phyloP scores from a whole-genome alignment of 495 filamentous ascomycete species.

The Neurospora intermedia region DNA sequence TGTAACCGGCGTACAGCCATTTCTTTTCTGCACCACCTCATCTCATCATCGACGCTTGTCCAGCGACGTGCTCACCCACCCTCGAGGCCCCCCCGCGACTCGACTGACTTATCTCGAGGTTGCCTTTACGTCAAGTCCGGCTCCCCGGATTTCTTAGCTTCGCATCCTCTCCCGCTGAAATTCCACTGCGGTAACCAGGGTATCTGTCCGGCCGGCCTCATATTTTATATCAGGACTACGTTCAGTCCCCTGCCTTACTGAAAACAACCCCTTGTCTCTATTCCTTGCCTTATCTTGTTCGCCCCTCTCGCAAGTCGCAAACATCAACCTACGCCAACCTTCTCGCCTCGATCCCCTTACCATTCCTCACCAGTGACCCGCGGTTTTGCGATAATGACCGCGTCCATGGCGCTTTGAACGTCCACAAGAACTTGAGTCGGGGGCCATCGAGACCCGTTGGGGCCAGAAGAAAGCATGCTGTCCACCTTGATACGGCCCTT shows the following conservation, averaged over 20 bases:
- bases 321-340: neutral
- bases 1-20: neutral
- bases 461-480: slow-evolving; percentile 24
- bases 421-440: neutral
- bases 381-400: neutral
- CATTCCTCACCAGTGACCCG: neutral
- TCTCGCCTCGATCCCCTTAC: neutral
- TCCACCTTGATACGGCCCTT: slow-evolving; percentile 33
- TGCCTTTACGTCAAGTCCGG: neutral
- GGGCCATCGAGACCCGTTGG: neutral
- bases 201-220: neutral
- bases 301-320: neutral
- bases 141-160: neutral
- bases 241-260: neutral
- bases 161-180: neutral
- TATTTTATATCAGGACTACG: neutral
- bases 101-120: neutral
- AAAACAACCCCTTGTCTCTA: neutral
- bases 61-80: too few species aligned
- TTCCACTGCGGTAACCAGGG: neutral
- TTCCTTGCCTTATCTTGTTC: neutral
- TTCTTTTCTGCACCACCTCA: neutral
- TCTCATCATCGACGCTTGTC: neutral
- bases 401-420: slow-evolving; percentile 20
- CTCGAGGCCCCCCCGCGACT: neutral